phyloP scores from a whole-genome alignment of 78 protist genomes.

The Protostelium mycophagum region DNA sequence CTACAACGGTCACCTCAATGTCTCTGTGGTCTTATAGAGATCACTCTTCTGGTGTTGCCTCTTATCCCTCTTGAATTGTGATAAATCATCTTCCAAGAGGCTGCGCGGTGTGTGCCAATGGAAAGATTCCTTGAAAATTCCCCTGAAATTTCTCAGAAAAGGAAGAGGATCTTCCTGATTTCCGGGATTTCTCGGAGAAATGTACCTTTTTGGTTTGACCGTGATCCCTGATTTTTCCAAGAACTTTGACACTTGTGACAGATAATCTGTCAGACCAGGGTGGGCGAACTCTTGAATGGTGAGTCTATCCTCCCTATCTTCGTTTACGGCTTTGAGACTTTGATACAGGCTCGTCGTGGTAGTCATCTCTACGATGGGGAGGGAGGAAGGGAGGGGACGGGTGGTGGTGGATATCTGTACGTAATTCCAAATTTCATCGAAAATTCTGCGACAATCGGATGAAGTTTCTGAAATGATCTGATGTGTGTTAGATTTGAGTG shows the following conservation, averaged over 20 bases:
- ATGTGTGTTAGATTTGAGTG: background rate
- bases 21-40: background rate
- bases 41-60: background rate
- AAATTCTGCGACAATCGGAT: background rate
- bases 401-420: background rate
- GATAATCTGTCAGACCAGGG: background rate
- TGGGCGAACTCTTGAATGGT: background rate
- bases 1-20: background rate
- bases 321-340: background rate
- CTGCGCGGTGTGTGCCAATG: background rate
- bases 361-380: background rate
- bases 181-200: background rate
- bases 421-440: background rate
- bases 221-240: background rate
- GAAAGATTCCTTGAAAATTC: background rate
- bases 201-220: background rate
- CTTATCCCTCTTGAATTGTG: background rate
- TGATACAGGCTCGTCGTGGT: background rate
- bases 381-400: background rate
- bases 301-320: background rate
- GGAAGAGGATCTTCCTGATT: too few species aligned
- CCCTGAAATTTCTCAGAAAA: background rate
- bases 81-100: background rate
- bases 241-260: background rate
- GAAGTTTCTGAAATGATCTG: background rate